Percentiles rank a stretch among this genome's conserved stretches.
Evolutionary conservation across 2,329 filamentous ascomycete genomes (phyloP).

Genomic region (Monosporascus sp.): DNA sequence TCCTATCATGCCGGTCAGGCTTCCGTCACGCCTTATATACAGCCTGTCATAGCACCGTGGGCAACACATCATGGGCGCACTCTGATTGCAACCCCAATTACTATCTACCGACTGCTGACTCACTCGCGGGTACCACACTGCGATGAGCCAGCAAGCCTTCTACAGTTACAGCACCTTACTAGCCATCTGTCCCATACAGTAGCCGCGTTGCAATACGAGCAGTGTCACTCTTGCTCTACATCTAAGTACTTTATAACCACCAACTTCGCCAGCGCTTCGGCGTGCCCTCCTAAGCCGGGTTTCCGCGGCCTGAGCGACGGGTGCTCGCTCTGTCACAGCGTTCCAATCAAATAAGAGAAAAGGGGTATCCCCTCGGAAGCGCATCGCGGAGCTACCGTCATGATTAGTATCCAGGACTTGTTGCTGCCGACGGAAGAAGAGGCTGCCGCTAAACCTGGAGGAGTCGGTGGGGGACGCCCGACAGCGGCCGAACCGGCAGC

Average conservation of each 20-base stretch:
- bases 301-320: background rate
- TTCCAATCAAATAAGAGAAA: background rate
- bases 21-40: too few relatives aligned
- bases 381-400: constrained; percentile 4
- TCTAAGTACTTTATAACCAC: too few relatives aligned
- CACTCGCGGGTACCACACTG: background rate
- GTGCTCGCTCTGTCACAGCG: background rate
- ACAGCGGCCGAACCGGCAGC: background rate
- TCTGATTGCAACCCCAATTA: background rate
- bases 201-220: too few relatives aligned
- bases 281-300: background rate
- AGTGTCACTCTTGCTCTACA: too few relatives aligned
- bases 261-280: background rate
- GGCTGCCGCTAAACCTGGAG: background rate
- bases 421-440: constrained; percentile 17
- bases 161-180: too few relatives aligned
- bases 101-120: background rate
- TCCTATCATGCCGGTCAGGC: too few relatives aligned
- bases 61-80: background rate
- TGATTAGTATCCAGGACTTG: constrained; percentile 25
- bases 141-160: background rate
- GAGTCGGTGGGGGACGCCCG: background rate
- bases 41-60: background rate
- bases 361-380: background rate
- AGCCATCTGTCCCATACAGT: too few relatives aligned